Conservation (phyloP, 805 yeast species). For the Candida glaebosa region DNA sequence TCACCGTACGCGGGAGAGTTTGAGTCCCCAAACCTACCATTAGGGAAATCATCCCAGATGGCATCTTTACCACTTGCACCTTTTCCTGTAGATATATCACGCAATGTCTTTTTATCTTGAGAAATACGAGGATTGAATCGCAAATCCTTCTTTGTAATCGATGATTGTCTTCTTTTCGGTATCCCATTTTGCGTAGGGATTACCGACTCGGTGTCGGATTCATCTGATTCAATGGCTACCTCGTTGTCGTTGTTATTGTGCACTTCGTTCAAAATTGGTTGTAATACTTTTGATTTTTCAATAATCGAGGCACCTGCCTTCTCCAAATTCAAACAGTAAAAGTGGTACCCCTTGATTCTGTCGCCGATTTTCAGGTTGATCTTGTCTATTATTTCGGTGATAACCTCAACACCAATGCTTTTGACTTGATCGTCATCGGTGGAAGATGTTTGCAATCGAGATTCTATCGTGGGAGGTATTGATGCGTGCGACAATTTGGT, state of each 20-base stretch:
- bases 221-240: constrained; percentile 39
- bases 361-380: constrained; percentile 53
- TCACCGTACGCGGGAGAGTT: constrained; percentile 97
- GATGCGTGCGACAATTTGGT: constrained; percentile 86
- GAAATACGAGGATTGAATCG: constrained; percentile 1
- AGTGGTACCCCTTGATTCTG: constrained; percentile 79
- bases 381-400: constrained; percentile 59
- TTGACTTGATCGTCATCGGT: constrained; percentile 76
- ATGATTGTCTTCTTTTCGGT: constrained; percentile 30
- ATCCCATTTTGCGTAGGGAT: constrained; percentile 2
- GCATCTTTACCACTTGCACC: constrained; percentile 86
- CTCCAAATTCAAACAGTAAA: constrained; percentile 89
- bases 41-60: constrained; percentile 96
- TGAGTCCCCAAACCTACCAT: constrained; percentile 94
- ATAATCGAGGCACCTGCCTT: constrained; percentile 86
- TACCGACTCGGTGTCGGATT: constrained; percentile 23
- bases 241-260: constrained; percentile 25
- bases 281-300: constrained; percentile 53
- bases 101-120: constrained; percentile 48
- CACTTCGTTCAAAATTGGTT: constrained; percentile 39
- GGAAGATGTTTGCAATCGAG: constrained; percentile 52
- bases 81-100: constrained; percentile 79
- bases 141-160: constrained; percentile 27
- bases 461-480: constrained; percentile 58
- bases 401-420: constrained; percentile 72